Evolutionary conservation across 192 early-diverging fungal genomes (phyloP).

Genomic region (Martensiomyces pterosporus): DNA sequence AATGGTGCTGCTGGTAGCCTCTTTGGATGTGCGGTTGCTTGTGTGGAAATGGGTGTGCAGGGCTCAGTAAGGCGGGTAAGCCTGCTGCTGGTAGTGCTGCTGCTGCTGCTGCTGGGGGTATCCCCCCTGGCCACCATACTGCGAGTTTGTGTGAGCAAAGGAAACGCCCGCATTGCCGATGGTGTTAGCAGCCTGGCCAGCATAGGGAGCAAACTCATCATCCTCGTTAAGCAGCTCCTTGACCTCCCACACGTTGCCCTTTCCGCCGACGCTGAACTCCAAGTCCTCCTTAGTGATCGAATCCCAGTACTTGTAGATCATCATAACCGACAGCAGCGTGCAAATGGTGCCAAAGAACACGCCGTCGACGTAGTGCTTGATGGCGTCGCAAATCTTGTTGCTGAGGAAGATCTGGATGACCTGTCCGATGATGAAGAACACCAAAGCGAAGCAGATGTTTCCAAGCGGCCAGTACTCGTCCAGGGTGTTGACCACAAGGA

Average conservation of each 20-base stretch:
- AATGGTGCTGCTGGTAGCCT: background rate
- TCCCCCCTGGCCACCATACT: conserved; percentile 31
- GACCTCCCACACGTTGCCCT: conserved; percentile 78
- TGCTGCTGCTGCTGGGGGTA: conserved; percentile 20
- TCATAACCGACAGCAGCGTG: conserved; percentile 92
- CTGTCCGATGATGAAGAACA: conserved; percentile 84
- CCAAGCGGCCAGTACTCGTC: conserved; percentile 96
- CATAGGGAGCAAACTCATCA: conserved; percentile 50
- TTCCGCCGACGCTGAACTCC: conserved; percentile 79
- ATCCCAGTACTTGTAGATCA: conserved; percentile 99
- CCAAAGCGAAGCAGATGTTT: conserved; percentile 84
- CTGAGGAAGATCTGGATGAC: conserved; percentile 81
- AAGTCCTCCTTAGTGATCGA: conserved; percentile 98
- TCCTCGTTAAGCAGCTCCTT: conserved; percentile 61
- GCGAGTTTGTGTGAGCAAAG: conserved; percentile 45
- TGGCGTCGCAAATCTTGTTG: conserved; percentile 74
- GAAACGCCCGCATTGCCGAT: conserved; percentile 45
- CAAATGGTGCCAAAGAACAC: conserved; percentile 94
- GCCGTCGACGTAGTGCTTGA: conserved; percentile 95
- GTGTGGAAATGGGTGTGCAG: background rate
- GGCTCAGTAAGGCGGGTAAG: conserved; percentile 32
- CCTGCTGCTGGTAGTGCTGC: conserved; percentile 24
- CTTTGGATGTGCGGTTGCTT: background rate
- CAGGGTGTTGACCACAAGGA: conserved; percentile 90
- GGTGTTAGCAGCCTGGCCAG: conserved; percentile 46